These are phyloP conservation scores for Alternaria postmessia DNA, from an alignment of 2,329 filamentous ascomycete genomes.

Conservation along the genomic window DNA sequence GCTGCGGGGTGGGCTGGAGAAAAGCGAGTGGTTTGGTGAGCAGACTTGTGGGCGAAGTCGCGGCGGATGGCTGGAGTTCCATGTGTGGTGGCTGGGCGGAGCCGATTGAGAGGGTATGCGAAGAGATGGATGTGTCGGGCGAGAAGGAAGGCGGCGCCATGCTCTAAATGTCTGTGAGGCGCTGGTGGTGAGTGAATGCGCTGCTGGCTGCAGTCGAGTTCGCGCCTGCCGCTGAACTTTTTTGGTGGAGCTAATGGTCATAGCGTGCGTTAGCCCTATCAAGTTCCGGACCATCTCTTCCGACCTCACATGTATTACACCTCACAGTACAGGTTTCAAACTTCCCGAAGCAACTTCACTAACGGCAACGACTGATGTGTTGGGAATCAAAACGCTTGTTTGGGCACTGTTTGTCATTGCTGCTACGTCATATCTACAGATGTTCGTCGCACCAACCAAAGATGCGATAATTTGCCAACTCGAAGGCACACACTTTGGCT, in stretches of 20 bases:
- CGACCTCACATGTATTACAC: neutral
- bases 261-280: constrained; percentile 8
- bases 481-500: too few species aligned
- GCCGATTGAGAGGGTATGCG: constrained; percentile 50
- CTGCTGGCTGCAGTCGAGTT: constrained; percentile 8
- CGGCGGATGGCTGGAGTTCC: constrained; percentile 38
- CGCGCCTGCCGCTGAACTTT: constrained; percentile 18
- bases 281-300: neutral
- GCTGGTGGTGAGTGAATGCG: constrained; percentile 1
- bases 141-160: constrained; percentile 48
- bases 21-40: constrained; percentile 74
- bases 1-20: constrained; percentile 72
- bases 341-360: too few species aligned
- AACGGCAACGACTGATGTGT: too few species aligned
- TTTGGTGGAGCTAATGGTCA: constrained; percentile 21
- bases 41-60: constrained; percentile 66
- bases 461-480: too few species aligned
- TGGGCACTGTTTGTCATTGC: too few species aligned
- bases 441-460: too few species aligned
- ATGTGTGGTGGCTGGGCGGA: constrained; percentile 48
- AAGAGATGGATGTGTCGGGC: constrained; percentile 51
- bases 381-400: too few species aligned
- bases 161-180: constrained; percentile 11
- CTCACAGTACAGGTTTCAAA: too few species aligned
- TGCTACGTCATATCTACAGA: too few species aligned